phyloP scores from a whole-genome alignment of 2,329 filamentous ascomycete species.

The Daldinia sp. region DNA sequence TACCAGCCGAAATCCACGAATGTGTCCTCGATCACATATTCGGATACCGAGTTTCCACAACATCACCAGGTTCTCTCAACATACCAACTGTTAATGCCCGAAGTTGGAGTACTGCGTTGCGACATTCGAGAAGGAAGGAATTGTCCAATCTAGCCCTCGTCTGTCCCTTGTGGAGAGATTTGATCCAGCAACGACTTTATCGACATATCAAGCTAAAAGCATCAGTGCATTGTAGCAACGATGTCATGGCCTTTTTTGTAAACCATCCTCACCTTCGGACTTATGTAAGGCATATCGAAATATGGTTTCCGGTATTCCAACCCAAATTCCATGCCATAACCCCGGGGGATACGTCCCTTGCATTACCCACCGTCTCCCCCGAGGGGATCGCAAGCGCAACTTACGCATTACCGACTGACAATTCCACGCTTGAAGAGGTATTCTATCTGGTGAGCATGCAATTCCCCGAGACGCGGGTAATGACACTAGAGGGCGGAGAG shows the following conservation, averaged over 20 bases:
- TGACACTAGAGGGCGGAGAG: slow-evolving; percentile 80
- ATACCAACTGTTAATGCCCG: slow-evolving; percentile 60
- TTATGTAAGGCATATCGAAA: slow-evolving; percentile 76
- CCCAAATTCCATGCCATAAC: slow-evolving; percentile 58
- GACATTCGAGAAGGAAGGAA: slow-evolving; percentile 72
- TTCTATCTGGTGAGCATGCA: slow-evolving; percentile 68
- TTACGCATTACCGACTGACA: slow-evolving; percentile 68
- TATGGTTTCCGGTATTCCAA: slow-evolving; percentile 81
- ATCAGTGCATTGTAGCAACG: slow-evolving; percentile 67
- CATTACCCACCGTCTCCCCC: slow-evolving; percentile 61
- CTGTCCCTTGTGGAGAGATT: slow-evolving; percentile 67
- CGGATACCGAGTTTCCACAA: slow-evolving; percentile 70
- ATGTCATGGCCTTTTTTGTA: slow-evolving; percentile 68
- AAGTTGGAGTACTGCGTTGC: slow-evolving; percentile 70
- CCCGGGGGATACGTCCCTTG: slow-evolving; percentile 53
- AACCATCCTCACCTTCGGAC: slow-evolving; percentile 64
- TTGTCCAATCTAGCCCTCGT: slow-evolving; percentile 72
- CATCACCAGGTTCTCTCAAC: slow-evolving; percentile 63
- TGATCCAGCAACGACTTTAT: slow-evolving; percentile 77
- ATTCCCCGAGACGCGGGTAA: slow-evolving; percentile 68
- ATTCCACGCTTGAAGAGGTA: slow-evolving; percentile 74
- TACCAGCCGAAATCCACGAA: slow-evolving; percentile 77
- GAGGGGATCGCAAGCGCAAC: slow-evolving; percentile 65
- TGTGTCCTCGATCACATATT: slow-evolving; percentile 76
- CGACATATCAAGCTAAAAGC: slow-evolving; percentile 80